phyloP scores from a whole-genome alignment of 345 rosid species.

The Melaleuca quinquenervia region DNA sequence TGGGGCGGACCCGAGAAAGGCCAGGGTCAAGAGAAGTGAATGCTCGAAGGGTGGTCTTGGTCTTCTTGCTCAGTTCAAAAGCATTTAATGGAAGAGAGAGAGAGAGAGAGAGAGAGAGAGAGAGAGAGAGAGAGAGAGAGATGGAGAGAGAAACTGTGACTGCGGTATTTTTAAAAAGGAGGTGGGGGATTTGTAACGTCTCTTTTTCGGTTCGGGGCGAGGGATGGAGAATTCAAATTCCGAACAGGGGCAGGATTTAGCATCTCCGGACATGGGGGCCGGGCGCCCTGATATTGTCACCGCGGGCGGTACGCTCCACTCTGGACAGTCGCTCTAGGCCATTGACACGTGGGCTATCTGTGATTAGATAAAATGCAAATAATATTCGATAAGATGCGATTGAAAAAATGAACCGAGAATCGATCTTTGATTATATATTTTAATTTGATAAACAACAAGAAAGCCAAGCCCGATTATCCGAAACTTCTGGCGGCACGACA shows the following conservation, averaged over 20 bases:
- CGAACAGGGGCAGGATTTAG: conserved; percentile 13
- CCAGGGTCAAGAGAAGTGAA: not conserved
- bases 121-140: no score
- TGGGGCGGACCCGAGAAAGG: not conserved
- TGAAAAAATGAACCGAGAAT: no score
- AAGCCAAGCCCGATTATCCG: accelerated
- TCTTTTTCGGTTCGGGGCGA: conserved; percentile 15
- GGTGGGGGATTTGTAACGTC: conserved; percentile 31
- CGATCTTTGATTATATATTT: no score
- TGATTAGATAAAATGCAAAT: no score
- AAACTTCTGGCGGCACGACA: accelerated
- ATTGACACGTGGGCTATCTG: not conserved
- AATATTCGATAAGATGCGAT: no score
- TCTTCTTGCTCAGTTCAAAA: not conserved
- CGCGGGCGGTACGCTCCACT: not conserved
- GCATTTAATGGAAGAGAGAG: not conserved
- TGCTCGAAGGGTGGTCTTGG: not conserved
- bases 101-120: not conserved
- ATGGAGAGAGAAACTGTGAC: not conserved
- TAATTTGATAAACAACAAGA: not conserved
- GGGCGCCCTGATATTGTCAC: not conserved
- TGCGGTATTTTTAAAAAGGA: conserved; percentile 2
- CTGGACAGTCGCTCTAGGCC: not conserved
- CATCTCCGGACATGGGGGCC: not conserved
- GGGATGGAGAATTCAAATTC: conserved; percentile 57